These are phyloP conservation scores for Trametes cinnabarina DNA, from an alignment of 768 basidiomycete species.

Conservation along the genomic window DNA sequence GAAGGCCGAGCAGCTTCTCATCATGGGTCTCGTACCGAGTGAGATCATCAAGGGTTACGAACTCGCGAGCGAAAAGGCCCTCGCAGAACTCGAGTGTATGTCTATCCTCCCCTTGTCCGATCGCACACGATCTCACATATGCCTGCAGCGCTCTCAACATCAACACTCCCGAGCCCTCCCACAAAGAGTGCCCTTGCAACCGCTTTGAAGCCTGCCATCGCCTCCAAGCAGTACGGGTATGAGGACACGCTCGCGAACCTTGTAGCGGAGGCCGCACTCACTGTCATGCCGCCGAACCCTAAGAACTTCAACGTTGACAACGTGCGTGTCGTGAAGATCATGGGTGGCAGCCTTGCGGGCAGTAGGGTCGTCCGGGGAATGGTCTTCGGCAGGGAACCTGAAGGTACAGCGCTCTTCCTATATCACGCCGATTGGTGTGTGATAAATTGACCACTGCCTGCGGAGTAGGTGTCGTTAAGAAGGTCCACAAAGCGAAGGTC, in stretches of 20 bases:
- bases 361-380: slow-evolving; percentile 94
- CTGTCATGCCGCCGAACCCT: slow-evolving; percentile 85
- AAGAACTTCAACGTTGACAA: slow-evolving; percentile 98
- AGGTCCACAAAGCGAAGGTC: slow-evolving; percentile 83
- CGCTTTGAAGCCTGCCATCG: slow-evolving; percentile 88
- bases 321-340: slow-evolving; percentile 97
- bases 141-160: slow-evolving; percentile 61
- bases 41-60: slow-evolving; percentile 96
- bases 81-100: slow-evolving; percentile 89
- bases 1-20: slow-evolving; percentile 84
- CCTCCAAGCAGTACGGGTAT: slow-evolving; percentile 95
- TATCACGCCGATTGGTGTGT: background rate
- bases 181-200: slow-evolving; percentile 65
- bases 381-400: slow-evolving; percentile 96
- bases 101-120: slow-evolving; percentile 22
- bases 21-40: slow-evolving; percentile 97
- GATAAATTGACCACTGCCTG: background rate
- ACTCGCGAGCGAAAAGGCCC: slow-evolving; percentile 78
- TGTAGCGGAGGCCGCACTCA: slow-evolving; percentile 90
- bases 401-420: slow-evolving; percentile 56
- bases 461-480: slow-evolving; percentile 70
- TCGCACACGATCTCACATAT: background rate
- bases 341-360: slow-evolving; percentile 84
- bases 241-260: slow-evolving; percentile 80
- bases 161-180: slow-evolving; percentile 67